Evolutionary conservation across 306 rosid species (phyloP).

Genomic region (Arachis stenosperma): DNA sequence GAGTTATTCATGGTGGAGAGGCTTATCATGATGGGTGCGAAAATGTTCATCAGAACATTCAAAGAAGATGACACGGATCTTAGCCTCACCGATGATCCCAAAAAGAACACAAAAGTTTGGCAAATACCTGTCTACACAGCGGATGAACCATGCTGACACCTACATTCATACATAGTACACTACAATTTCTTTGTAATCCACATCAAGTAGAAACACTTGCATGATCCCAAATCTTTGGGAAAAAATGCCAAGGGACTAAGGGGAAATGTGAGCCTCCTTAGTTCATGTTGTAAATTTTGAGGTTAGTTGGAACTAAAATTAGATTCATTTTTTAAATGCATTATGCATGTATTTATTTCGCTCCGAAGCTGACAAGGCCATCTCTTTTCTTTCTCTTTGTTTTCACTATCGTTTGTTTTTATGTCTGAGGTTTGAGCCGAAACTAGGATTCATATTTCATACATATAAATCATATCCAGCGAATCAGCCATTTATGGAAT

Average conservation of each 20-base stretch:
- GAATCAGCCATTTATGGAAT: no score
- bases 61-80: constrained; percentile 76
- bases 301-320: constrained; percentile 36
- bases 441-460: no score
- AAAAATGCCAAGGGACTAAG: not conserved
- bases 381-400: not conserved
- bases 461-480: no score
- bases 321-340: constrained; percentile 38
- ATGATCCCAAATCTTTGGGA: constrained; percentile 10
- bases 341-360: constrained; percentile 7
- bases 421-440: no score
- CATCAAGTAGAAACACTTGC: not conserved
- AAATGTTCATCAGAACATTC: constrained; percentile 77
- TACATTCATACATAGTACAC: not conserved
- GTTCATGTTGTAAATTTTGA: constrained; percentile 54
- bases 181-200: constrained; percentile 4
- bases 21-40: constrained; percentile 78
- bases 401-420: not conserved
- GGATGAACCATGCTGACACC: constrained; percentile 62
- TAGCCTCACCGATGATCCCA: constrained; percentile 88
- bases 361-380: constrained; percentile 23
- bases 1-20: constrained; percentile 92
- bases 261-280: constrained; percentile 36
- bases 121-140: constrained; percentile 76
- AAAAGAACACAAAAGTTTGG: constrained; percentile 91